Percentiles rank a stretch among this genome's conserved stretches.
Evolutionary conservation across 495 filamentous ascomycete genomes (phyloP).

Genomic region (Aspergillus kassunensis): DNA sequence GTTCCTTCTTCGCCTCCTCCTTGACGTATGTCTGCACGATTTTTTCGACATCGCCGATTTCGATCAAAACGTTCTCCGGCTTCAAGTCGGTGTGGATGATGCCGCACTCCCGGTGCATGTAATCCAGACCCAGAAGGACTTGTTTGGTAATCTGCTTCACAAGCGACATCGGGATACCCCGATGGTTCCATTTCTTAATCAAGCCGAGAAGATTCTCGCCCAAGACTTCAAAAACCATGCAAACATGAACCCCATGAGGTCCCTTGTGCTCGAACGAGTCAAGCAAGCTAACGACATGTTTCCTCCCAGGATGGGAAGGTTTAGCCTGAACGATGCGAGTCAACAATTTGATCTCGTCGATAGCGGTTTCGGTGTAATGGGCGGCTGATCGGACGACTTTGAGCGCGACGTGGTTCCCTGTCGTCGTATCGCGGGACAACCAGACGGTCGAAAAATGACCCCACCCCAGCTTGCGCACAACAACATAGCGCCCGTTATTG

Average conservation of each 20-base stretch:
- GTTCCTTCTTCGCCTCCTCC: constrained; percentile 63
- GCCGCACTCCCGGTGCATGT: constrained; percentile 94
- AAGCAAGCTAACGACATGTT: constrained; percentile 90
- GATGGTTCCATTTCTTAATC: constrained; percentile 98
- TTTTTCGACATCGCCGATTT: constrained; percentile 96
- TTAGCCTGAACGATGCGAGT: constrained; percentile 96
- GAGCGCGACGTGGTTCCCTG: constrained; percentile 90
- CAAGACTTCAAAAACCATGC: constrained; percentile 98
- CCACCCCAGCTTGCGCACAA: constrained; percentile 97
- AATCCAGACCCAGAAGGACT: constrained; percentile 90
- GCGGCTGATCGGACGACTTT: constrained; percentile 97
- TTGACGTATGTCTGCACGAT: constrained; percentile 96
- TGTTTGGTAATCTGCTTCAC: constrained; percentile 99
- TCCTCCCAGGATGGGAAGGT: constrained; percentile 84
- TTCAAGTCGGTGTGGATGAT: constrained; percentile 99
- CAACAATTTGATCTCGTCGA: constrained; percentile 98
- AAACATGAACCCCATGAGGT: constrained; percentile 92
- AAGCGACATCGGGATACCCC: constrained; percentile 90
- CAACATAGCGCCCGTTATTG: constrained; percentile 94
- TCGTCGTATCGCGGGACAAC: constrained; percentile 88
- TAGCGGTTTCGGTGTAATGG: constrained; percentile 97
- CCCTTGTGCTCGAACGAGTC: constrained; percentile 98
- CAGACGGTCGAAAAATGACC: constrained; percentile 99
- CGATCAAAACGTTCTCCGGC: constrained; percentile 96
- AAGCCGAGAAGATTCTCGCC: constrained; percentile 93